A percentile compares a stretch with the other conserved stretches of the same genome.
These are phyloP conservation scores for Fusarium poae DNA, from an alignment of 2,329 filamentous ascomycete genomes.

Conservation along the genomic window DNA sequence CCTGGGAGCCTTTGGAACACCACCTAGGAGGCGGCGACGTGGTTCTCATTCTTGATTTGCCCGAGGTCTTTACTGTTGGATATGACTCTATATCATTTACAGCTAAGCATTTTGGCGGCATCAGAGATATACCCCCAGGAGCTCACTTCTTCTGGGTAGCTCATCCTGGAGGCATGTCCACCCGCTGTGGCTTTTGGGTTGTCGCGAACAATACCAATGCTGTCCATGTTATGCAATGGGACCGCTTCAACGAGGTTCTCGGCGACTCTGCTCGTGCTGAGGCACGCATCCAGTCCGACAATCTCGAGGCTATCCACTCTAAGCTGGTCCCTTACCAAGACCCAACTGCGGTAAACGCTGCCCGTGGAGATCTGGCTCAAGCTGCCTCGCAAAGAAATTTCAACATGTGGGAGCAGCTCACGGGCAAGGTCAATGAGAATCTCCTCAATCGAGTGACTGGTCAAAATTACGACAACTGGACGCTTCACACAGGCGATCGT, in stretches of 20 bases:
- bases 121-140: constrained; percentile 67
- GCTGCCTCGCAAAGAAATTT: constrained; percentile 43
- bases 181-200: constrained; percentile 71
- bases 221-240: constrained; percentile 67
- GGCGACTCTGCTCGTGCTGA: constrained; percentile 62
- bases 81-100: constrained; percentile 66
- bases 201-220: constrained; percentile 53
- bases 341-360: constrained; percentile 47
- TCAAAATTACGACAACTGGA: constrained; percentile 60
- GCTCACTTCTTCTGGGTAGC: constrained; percentile 72
- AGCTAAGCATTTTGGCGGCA: constrained; percentile 63
- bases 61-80: constrained; percentile 64
- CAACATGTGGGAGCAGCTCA: constrained; percentile 66
- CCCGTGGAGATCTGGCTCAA: constrained; percentile 35
- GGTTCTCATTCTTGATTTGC: constrained; percentile 66
- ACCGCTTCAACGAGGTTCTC: constrained; percentile 67
- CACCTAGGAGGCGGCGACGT: constrained; percentile 61
- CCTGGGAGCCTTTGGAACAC: constrained; percentile 43
- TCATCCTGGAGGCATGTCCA: constrained; percentile 60
- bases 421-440: constrained; percentile 59
- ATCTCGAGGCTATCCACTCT: constrained; percentile 55
- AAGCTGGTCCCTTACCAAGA: constrained; percentile 62
- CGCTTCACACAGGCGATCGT: constrained; percentile 66
- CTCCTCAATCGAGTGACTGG: constrained; percentile 64
- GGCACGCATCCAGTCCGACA: constrained; percentile 59